Evolutionary conservation across 176 grass and related monocot species (phyloP).

Genomic region (Phoenix roebelenii): DNA sequence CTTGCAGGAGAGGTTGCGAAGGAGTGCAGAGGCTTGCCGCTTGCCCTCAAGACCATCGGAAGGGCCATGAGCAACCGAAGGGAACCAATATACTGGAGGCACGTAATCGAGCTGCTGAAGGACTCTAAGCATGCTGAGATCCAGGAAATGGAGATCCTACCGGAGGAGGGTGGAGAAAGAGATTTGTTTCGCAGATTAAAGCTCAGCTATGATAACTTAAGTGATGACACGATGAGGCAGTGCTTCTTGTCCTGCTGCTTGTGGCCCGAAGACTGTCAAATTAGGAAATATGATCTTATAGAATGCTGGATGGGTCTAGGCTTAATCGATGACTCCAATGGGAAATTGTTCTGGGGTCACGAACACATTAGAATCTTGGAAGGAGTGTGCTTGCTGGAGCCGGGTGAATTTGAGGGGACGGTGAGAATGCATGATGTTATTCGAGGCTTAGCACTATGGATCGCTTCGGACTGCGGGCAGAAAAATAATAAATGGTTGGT

Average conservation of each 20-base stretch:
- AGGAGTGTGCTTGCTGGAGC: constrained; percentile 32
- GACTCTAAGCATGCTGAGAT: not conserved
- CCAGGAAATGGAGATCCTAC: not conserved
- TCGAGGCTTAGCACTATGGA: constrained; percentile 41
- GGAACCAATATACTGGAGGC: constrained; percentile 30
- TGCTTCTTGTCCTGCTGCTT: constrained; percentile 49
- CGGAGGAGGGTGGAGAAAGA: constrained; percentile 2
- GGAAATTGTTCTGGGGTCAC: not conserved
- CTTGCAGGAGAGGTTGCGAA: constrained; percentile 11
- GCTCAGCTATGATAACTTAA: constrained; percentile 54
- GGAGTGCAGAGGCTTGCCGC: constrained; percentile 47
- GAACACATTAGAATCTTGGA: constrained; percentile 5
- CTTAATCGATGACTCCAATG: constrained; percentile 7
- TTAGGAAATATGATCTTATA: constrained; percentile 43
- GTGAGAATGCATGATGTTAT: constrained; percentile 51
- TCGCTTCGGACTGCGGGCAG: constrained; percentile 2
- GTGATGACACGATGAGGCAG: constrained; percentile 15
- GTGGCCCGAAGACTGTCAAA: constrained; percentile 40
- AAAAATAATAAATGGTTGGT: constrained; percentile 44
- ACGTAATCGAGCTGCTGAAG: constrained; percentile 4
- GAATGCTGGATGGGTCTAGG: constrained; percentile 53
- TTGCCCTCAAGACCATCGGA: constrained; percentile 38
- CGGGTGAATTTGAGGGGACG: not conserved
- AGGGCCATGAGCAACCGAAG: constrained; percentile 37
- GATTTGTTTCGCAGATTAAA: constrained; percentile 22